phyloP scores from a whole-genome alignment of 768 basidiomycete genomes.

The Auriculariales sp. region DNA sequence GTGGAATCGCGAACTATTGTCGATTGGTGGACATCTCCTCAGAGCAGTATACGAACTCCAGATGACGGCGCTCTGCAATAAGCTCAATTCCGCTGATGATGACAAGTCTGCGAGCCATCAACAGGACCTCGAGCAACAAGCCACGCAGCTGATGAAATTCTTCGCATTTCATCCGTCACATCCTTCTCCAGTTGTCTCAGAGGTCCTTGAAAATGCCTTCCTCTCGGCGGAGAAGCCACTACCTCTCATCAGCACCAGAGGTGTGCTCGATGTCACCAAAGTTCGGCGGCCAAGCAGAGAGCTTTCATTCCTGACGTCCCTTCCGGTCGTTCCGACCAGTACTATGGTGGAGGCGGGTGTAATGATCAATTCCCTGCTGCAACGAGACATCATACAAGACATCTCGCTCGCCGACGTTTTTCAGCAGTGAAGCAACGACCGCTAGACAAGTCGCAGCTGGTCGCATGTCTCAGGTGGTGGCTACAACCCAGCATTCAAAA shows the following conservation, averaged over 20 bases:
- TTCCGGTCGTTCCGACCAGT: conserved; percentile 58
- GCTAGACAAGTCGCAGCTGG: conserved; percentile 54
- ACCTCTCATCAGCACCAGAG: conserved; percentile 61
- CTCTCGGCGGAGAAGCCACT: conserved; percentile 41
- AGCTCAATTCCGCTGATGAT: conserved; percentile 23
- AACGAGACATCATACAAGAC: conserved; percentile 50
- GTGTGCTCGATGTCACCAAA: conserved; percentile 47
- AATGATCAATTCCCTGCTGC: conserved; percentile 48
- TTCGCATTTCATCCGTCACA: conserved; percentile 85
- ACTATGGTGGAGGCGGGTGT: conserved; percentile 36
- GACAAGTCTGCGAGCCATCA: conserved; percentile 41
- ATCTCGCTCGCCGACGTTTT: conserved; percentile 78
- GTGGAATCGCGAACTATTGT: conserved; percentile 85
- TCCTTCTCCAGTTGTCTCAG: conserved; percentile 66
- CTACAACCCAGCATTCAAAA: not conserved
- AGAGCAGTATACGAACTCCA: conserved; percentile 80
- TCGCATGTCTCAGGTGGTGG: conserved; percentile 71
- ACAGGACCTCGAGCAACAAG: no score
- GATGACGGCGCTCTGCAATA: conserved; percentile 30
- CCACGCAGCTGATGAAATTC: conserved; percentile 71
- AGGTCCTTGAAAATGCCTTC: conserved; percentile 59
- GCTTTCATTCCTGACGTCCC: conserved; percentile 63
- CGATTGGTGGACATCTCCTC: conserved; percentile 68
- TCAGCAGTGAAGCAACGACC: conserved; percentile 56
- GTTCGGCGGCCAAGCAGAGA: conserved; percentile 62